These are phyloP conservation scores for Lentinula guzmanii DNA, from an alignment of 768 basidiomycete species.

Conservation along the genomic window DNA sequence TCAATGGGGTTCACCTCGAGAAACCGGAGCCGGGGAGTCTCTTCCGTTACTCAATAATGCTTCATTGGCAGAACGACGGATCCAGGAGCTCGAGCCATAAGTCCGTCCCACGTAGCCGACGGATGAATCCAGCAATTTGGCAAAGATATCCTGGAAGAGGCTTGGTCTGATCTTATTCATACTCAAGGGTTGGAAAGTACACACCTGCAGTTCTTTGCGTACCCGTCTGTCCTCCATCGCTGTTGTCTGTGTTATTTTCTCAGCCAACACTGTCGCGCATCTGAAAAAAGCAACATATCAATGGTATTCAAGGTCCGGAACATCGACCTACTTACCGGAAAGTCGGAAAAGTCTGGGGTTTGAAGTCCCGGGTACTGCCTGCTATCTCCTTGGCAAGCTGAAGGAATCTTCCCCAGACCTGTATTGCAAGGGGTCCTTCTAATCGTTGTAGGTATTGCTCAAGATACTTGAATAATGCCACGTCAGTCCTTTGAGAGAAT, in stretches of 20 bases:
- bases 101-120: conserved; percentile 69
- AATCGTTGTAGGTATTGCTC: conserved; percentile 79
- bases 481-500: conserved; percentile 50
- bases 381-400: conserved; percentile 75
- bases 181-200: not conserved
- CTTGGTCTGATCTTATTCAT: not conserved
- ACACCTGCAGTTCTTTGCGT: conserved; percentile 83
- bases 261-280: conserved; percentile 71
- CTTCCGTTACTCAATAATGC: conserved; percentile 56
- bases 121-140: conserved; percentile 78
- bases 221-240: conserved; percentile 87
- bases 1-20: conserved; percentile 8
- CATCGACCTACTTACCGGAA: conserved; percentile 47
- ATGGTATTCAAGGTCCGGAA: not conserved
- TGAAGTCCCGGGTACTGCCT: conserved; percentile 61
- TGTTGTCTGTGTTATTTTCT: conserved; percentile 82
- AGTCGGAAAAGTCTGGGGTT: conserved; percentile 62
- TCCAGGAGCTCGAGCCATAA: conserved; percentile 75
- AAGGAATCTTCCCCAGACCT: conserved; percentile 83
- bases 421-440: conserved; percentile 88
- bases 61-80: conserved; percentile 64
- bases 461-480: conserved; percentile 75
- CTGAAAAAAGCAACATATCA: conserved; percentile 30
- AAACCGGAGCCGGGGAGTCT: conserved; percentile 59
- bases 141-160: conserved; percentile 63